Evolutionary conservation across 2,329 filamentous ascomycete species (phyloP), one percentile per base, ranked within the genome.

Genomic region (Cytospora piceicola): DNA sequence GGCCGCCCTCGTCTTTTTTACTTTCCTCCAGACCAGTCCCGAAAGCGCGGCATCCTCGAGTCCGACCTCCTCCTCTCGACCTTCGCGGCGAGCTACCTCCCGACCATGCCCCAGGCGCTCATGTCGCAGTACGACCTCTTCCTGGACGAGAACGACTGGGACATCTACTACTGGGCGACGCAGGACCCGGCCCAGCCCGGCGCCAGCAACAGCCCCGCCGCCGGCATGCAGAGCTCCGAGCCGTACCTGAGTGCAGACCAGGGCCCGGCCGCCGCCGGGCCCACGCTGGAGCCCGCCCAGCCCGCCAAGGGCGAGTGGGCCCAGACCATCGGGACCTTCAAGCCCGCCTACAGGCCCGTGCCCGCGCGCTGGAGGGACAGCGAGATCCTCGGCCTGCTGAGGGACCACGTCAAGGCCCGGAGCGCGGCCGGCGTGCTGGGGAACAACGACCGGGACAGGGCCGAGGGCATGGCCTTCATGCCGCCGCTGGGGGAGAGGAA

Each of bases 101-200:
- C 83, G 53, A 81, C 80, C 68, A 96, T 99, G 92, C 86, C 85
- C 1, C 77, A 82, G 7, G 78, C 83, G 59, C 91, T 96, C 75
- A 88, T 98, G 72, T 79, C 86, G 72, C 87, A 96, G 78, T 98
- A 95, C 81, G 94, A 98, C 77, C 82, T 85, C 32, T 96, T 99
- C 82, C 88, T 99, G 64, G 95, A 99, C 78, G 95, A 99, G 81
- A 99, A 99, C 79, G 95, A 99, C 81, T 99, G 95, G 95, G 95
- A 99, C 77, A 97, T 99, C 68, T 99, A 99, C 84, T 99, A 99
- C 84, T 99, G 95, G 95, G 93, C 92, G 4, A 99, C 95, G 20
- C 95, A 99, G 78, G 88, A 93, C 72, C 83, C 89, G 15, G 80
- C 85, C 5, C 95, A 99, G 78, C 88, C 93, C 71, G 83, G 14